phyloP scores from a whole-genome alignment of 129 eudicot species.

The Gnaphalium uliginosum region DNA sequence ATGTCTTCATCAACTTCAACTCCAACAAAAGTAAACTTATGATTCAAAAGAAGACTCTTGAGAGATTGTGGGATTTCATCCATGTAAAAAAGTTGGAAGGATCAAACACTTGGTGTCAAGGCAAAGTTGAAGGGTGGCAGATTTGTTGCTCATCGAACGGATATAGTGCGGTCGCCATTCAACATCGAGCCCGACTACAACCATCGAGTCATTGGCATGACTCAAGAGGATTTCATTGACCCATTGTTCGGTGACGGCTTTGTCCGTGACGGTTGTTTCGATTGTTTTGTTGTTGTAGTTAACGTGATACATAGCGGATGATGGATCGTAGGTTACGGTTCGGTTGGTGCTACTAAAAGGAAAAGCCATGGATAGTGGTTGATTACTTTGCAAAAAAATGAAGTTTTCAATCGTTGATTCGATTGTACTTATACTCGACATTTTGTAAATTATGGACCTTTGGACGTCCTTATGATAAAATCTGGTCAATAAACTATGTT shows the following conservation, averaged over 20 bases:
- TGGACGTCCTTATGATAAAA: background rate
- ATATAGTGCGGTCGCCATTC: constrained; percentile 64
- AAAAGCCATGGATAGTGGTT: constrained; percentile 25
- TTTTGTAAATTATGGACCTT: background rate
- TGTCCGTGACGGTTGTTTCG: constrained; percentile 54
- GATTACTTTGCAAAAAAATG: background rate
- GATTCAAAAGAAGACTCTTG: constrained; percentile 42
- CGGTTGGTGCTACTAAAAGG: constrained; percentile 18
- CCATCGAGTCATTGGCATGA: constrained; percentile 24
- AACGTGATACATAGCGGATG: constrained; percentile 43
- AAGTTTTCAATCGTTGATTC: background rate
- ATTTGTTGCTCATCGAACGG: constrained; percentile 53
- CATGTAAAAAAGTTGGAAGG: constrained; percentile 67
- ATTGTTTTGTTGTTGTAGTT: constrained; percentile 46
- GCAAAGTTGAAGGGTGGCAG: constrained; percentile 69
- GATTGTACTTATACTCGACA: background rate
- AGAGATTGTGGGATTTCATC: constrained; percentile 59
- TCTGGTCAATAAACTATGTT: too few relatives aligned
- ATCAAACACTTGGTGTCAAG: constrained; percentile 56
- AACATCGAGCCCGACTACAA: constrained; percentile 66
- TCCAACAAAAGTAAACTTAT: constrained; percentile 58
- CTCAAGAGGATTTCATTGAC: constrained; percentile 21
- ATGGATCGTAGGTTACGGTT: constrained; percentile 34
- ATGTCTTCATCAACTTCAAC: constrained; percentile 56
- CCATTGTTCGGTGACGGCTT: constrained; percentile 44